phyloP scores from a whole-genome alignment of 805 yeast genomes.

The Nakazawaea wyomingensis region DNA sequence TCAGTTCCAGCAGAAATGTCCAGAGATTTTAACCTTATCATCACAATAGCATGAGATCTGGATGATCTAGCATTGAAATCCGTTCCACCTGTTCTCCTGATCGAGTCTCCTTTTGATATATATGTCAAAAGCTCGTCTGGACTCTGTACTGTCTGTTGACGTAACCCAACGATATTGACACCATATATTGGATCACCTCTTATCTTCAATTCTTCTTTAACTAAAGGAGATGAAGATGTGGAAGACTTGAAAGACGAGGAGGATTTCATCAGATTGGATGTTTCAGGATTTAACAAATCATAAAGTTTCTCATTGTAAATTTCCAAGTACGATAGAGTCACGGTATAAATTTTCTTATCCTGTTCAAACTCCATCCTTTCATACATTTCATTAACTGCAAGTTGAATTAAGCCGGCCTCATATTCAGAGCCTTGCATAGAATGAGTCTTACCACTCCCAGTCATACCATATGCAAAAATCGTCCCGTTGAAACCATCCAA shows the following conservation, averaged over 20 bases:
- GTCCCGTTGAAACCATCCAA: conserved; percentile 82
- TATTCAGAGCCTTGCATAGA: conserved; percentile 70
- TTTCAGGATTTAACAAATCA: conserved; percentile 55
- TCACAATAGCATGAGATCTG: conserved; percentile 86
- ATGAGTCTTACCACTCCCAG: conserved; percentile 88
- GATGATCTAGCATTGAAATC: conserved; percentile 86
- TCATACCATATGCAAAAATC: conserved; percentile 91
- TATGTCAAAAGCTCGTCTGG: conserved; percentile 56
- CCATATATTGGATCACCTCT: conserved; percentile 68
- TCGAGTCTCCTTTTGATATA: conserved; percentile 65
- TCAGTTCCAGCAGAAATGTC: conserved; percentile 35
- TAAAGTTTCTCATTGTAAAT: conserved; percentile 84
- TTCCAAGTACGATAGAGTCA: conserved; percentile 72
- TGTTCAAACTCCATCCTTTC: conserved; percentile 31
- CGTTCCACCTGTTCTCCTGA: conserved; percentile 80
- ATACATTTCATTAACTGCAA: conserved; percentile 60
- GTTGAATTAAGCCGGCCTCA: conserved; percentile 69
- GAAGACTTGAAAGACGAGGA: conserved; percentile 4
- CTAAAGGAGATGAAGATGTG: neutral
- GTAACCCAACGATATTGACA: conserved; percentile 68
- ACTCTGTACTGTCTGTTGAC: conserved; percentile 50
- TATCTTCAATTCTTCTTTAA: conserved; percentile 55
- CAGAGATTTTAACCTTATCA: conserved; percentile 50
- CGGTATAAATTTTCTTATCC: conserved; percentile 30
- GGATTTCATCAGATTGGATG: conserved; percentile 19